Conservation (phyloP, 495 filamentous ascomycete genomes). For the Lepidopterella palustris region DNA sequence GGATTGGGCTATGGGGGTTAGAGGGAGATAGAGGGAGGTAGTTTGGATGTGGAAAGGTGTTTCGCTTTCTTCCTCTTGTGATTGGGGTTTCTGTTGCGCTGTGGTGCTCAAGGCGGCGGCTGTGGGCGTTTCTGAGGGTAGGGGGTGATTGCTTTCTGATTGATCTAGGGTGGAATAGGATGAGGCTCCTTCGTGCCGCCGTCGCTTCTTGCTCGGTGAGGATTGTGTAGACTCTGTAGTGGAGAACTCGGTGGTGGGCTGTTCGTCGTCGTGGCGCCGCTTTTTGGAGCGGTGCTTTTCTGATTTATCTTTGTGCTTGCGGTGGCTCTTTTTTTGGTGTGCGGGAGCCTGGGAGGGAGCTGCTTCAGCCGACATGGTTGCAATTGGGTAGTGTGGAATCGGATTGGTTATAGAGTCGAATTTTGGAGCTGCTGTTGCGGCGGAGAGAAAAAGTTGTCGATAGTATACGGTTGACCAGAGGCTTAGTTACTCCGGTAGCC, state of each 20-base stretch:
- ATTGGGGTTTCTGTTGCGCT: background rate
- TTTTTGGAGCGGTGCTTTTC: slow-evolving; percentile 46
- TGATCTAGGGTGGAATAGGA: too few relatives aligned
- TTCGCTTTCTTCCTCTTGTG: too few relatives aligned
- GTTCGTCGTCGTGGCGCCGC: slow-evolving; percentile 44
- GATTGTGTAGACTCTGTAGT: slow-evolving; percentile 27
- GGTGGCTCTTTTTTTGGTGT: background rate
- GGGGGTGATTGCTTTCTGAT: too few relatives aligned
- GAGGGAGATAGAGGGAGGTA: slow-evolving; percentile 62
- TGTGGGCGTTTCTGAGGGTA: too few relatives aligned
- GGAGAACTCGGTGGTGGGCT: slow-evolving; percentile 40
- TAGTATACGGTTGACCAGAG: too few relatives aligned
- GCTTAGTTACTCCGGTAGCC: too few relatives aligned
- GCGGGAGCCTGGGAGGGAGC: background rate
- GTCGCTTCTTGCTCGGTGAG: slow-evolving; percentile 7
- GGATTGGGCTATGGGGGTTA: slow-evolving; percentile 59
- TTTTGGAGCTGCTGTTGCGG: too few relatives aligned
- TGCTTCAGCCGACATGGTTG: background rate
- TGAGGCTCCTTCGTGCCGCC: background rate
- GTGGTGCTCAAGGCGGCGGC: background rate
- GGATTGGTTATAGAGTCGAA: too few relatives aligned
- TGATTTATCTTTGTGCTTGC: slow-evolving; percentile 15
- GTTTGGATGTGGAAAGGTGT: slow-evolving; percentile 58
- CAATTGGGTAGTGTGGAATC: background rate
- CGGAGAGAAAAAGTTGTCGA: too few relatives aligned